phyloP scores from a whole-genome alignment of 768 basidiomycete genomes.

The Pleurotus djamor region DNA sequence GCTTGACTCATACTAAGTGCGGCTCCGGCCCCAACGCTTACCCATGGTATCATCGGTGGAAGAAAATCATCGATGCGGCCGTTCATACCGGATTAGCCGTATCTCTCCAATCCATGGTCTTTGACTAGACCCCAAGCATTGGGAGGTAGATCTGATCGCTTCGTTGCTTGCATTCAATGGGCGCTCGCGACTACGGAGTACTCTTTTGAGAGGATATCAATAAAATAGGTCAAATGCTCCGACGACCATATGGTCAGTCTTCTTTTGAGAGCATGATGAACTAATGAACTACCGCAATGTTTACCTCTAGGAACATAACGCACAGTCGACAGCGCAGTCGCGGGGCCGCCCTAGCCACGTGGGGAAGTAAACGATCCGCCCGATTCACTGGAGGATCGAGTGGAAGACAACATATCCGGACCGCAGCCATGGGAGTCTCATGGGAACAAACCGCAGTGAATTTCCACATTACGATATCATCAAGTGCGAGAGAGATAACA shows the following conservation, averaged over 20 bases:
- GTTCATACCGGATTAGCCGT: too few species aligned
- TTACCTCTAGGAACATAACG: background rate
- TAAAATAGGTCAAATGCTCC: background rate
- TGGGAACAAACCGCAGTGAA: too few species aligned
- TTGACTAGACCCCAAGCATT: background rate
- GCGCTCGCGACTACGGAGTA: background rate
- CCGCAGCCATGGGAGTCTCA: too few species aligned
- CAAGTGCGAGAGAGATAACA: too few species aligned
- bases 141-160: background rate
- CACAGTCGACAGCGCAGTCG: background rate
- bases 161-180: background rate
- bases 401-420: background rate
- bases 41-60: too few species aligned
- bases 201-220: background rate
- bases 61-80: too few species aligned
- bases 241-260: background rate
- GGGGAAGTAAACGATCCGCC: background rate
- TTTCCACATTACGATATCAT: too few species aligned
- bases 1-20: background rate
- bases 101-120: too few species aligned
- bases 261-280: background rate
- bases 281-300: background rate
- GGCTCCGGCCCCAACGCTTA: too few species aligned
- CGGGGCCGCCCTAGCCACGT: background rate
- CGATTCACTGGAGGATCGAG: background rate